Percentiles rank a stretch among this genome's conserved stretches.
Evolutionary conservation across 352 stramenopile genomes (phyloP).

Genomic region (Globisporangium cylindrosporum): DNA sequence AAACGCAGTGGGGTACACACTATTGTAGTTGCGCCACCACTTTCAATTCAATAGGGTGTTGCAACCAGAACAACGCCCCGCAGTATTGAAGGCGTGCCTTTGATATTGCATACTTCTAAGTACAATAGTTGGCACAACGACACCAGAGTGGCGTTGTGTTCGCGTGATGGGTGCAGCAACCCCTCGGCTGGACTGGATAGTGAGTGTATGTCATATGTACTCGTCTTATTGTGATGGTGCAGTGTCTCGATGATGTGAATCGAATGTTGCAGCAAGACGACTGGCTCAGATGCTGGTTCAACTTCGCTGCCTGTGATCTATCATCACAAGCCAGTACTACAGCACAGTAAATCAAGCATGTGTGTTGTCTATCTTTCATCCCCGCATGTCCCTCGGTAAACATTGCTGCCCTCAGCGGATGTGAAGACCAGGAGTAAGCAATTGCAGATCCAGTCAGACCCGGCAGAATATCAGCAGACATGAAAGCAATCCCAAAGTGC

Average conservation of each 20-base stretch:
- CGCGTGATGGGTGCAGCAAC: background rate
- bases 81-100: too few species aligned
- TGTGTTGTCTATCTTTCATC: background rate
- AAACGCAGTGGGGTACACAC: too few species aligned
- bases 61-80: too few species aligned
- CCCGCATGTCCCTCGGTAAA: background rate
- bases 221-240: background rate
- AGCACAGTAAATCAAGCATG: background rate
- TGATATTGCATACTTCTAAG: too few species aligned
- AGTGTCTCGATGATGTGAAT: background rate
- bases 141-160: too few species aligned
- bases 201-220: background rate
- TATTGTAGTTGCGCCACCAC: too few species aligned
- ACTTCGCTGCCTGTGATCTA: too few species aligned
- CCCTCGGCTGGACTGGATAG: background rate
- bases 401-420: background rate
- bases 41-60: too few species aligned
- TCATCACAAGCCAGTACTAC: too few species aligned
- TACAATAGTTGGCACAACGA: too few species aligned
- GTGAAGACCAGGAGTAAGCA: background rate
- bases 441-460: background rate
- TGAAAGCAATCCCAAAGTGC: background rate
- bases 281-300: background rate
- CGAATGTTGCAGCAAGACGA: background rate
- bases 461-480: background rate